A percentile compares a stretch with the other conserved stretches of the same genome.
Conservation (phyloP, 2,329 filamentous ascomycete genomes). For the Hysterium pulicare region DNA sequence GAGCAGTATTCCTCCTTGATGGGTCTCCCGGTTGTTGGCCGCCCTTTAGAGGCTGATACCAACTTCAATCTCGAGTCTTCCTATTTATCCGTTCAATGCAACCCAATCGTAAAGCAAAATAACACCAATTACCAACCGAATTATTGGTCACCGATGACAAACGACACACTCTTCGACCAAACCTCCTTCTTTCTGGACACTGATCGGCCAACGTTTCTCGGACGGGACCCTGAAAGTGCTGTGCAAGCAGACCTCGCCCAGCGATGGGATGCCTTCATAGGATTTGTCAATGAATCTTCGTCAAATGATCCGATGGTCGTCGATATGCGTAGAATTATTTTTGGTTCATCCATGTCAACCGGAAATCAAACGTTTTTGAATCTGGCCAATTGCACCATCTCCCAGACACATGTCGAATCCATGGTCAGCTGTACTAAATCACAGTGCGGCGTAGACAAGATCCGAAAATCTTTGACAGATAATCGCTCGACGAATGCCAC, state of each 20-base stretch:
- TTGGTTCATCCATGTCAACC: too few species aligned
- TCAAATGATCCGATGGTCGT: conserved; percentile 5
- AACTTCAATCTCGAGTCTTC: conserved; percentile 21
- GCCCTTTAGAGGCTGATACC: conserved; percentile 2
- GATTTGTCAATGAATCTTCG: conserved; percentile 13
- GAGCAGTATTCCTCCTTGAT: conserved; percentile 28
- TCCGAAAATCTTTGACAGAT: conserved; percentile 19
- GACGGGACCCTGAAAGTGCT: conserved; percentile 1
- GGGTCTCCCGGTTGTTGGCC: conserved; percentile 26
- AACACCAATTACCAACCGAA: neutral
- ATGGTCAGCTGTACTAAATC: conserved; percentile 12
- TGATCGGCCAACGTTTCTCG: conserved; percentile 3
- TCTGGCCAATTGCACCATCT: conserved; percentile 15
- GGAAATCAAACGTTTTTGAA: too few species aligned
- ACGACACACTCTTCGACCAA: conserved; percentile 7
- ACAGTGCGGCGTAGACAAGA: conserved; percentile 11
- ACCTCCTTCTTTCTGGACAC: conserved; percentile 26
- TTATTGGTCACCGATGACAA: neutral
- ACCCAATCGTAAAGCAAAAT: neutral
- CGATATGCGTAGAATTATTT: too few species aligned
- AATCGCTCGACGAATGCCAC: conserved; percentile 12
- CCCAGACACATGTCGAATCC: conserved; percentile 22
- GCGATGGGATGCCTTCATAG: too few species aligned
- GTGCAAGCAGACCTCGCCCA: too few species aligned
- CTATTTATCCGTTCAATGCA: conserved; percentile 16